Conservation (phyloP, 345 rosid species). For the Linum usitatissimum region DNA sequence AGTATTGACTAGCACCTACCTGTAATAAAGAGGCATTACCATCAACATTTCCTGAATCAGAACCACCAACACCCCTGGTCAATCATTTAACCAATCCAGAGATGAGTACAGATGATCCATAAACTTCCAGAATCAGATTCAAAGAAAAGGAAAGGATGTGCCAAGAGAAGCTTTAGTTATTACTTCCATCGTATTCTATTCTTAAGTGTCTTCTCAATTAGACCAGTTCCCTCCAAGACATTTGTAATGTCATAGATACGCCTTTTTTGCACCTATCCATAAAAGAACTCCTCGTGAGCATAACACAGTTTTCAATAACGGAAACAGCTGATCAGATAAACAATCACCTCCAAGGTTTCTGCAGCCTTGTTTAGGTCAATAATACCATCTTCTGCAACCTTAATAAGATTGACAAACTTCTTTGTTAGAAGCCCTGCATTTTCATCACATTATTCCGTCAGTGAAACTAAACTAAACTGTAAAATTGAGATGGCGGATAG, state of each 20-base stretch:
- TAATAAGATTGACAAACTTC: constrained; percentile 71
- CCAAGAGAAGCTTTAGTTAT: constrained; percentile 16
- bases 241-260: constrained; percentile 98
- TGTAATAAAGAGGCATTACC: constrained; percentile 50
- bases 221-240: constrained; percentile 97
- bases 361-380: constrained; percentile 91
- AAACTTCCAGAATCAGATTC: constrained; percentile 4
- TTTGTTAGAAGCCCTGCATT: constrained; percentile 79
- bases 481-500: constrained; percentile 4
- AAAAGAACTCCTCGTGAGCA: constrained; percentile 8
- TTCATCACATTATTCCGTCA: constrained; percentile 13
- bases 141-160: constrained; percentile 11
- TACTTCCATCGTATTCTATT: constrained; percentile 96
- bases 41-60: constrained; percentile 47
- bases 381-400: constrained; percentile 78
- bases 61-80: constrained; percentile 67
- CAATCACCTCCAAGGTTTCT: constrained; percentile 68
- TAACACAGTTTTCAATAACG: neutral
- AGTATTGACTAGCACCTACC: constrained; percentile 31
- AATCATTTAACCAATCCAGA: constrained; percentile 23
- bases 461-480: constrained; percentile 3
- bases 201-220: constrained; percentile 89
- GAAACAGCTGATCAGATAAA: constrained; percentile 6
- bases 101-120: constrained; percentile 21
- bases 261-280: constrained; percentile 71